Base-by-base conservation (phyloP, 768 basidiomycete species). In the Tulasnella sp. region DNA sequence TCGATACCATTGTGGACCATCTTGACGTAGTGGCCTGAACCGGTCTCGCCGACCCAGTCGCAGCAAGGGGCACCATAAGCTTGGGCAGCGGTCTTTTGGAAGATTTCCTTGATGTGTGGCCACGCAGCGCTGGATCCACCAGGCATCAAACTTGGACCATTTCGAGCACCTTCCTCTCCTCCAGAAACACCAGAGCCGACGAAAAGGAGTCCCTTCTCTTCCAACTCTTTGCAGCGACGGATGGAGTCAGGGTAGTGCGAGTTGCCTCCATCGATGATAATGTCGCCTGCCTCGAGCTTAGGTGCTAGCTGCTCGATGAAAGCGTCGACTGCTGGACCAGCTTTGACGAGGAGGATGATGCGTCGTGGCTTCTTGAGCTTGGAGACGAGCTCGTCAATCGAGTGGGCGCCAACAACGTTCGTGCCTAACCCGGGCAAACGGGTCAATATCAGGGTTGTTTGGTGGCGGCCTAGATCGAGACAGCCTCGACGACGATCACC, bases 241-340 rank as follows among this genome's bases (percentile, higher is more conserved):
- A 97, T 97, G 48, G 96, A 94, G 87, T 99, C 98, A 81, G 98
- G 98, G 89, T 94, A 99, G 87, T 99, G 96, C 72, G 97, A 98
- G 89, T 99, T 99, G 84, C 98, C 98, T 84, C 98, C 98, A 86
- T 99, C 98, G 83, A 99, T 98, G 89, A 99, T 91, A 89, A 99
- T 99, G 87, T 99, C 98, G 83, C 98, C 98, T 85, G 92, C 86
- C 86, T 98, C 97, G 83, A 99, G 93, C 86, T 93, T 88, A 79
- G 97, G 96, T 81, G 90, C 90, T 81, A 99, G 93, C 87, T 96
- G 94, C 31, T 88, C 84, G 87, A 99, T 99, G 88, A 99, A 99
- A 85, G 92, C 91, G 88, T 99, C 98, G 81, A 99, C 98, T 83
- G 98, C 97, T 81, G 91, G 86, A 81, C 98, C 98, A 81, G 98